Percentiles rank a stretch among this genome's conserved stretches.
phyloP scores from a whole-genome alignment of 2,329 filamentous ascomycete species.

The Colletotrichum sp. region DNA sequence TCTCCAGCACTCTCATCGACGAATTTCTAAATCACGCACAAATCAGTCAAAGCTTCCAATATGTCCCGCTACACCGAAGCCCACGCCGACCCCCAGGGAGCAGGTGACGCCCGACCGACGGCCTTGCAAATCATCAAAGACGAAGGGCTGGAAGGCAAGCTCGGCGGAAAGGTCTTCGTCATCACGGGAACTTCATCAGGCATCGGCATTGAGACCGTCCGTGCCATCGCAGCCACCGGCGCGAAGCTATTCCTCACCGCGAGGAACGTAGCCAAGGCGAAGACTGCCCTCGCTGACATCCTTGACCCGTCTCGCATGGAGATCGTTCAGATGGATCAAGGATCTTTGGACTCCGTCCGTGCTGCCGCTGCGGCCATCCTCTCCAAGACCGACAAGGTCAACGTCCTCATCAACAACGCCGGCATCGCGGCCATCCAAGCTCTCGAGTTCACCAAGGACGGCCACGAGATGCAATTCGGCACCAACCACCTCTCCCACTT shows the following conservation, averaged over 20 bases:
- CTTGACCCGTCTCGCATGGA: constrained; percentile 1
- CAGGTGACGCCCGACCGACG: constrained; percentile 36
- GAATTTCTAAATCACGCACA: background rate
- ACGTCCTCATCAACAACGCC: constrained; percentile 48
- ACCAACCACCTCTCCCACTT: constrained; percentile 32
- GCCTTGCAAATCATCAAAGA: constrained; percentile 38
- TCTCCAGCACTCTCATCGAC: background rate
- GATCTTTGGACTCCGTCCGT: constrained; percentile 24
- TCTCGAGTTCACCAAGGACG: constrained; percentile 23
- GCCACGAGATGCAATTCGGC: constrained; percentile 28
- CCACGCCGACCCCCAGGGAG: constrained; percentile 25
- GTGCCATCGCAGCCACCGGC: constrained; percentile 39
- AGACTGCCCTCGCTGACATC: constrained; percentile 28
- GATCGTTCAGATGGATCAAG: background rate
- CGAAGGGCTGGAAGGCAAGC: constrained; percentile 27
- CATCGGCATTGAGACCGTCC: constrained; percentile 42
- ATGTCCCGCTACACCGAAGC: constrained; percentile 23
- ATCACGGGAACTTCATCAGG: constrained; percentile 43
- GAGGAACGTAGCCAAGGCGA: constrained; percentile 37
- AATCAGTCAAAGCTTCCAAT: background rate
- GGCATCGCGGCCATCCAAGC: constrained; percentile 41
- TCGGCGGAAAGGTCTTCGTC: constrained; percentile 38
- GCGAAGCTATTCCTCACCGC: constrained; percentile 40
- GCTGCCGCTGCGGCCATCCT: constrained; percentile 35
- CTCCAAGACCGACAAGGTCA: constrained; percentile 33